Conservation (phyloP, 768 basidiomycete species). For the Tephrocybe sp. region DNA sequence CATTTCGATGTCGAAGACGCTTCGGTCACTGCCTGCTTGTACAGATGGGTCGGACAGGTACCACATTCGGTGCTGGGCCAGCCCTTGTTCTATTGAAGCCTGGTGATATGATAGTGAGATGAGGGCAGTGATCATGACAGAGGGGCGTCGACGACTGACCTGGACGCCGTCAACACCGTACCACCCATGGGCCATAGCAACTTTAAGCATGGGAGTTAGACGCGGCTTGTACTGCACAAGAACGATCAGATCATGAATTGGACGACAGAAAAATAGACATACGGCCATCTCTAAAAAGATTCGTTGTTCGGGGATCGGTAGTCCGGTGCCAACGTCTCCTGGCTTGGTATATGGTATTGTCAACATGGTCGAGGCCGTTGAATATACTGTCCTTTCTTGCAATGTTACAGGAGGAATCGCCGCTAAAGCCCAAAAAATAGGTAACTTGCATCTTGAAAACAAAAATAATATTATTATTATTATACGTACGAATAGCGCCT, state of each 20-base stretch:
- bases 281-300: slow-evolving; percentile 35
- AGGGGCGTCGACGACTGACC: slow-evolving; percentile 4
- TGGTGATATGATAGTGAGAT: slow-evolving; percentile 6
- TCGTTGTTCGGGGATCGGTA: slow-evolving; percentile 26
- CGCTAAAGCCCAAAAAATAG: slow-evolving; percentile 3
- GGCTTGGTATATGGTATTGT: slow-evolving; percentile 27
- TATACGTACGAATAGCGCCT: slow-evolving; percentile 31
- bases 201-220: slow-evolving; percentile 28
- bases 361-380: slow-evolving; percentile 26
- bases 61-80: slow-evolving; percentile 40
- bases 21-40: slow-evolving; percentile 14
- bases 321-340: slow-evolving; percentile 5
- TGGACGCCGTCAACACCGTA: slow-evolving; percentile 28
- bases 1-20: slow-evolving; percentile 10
- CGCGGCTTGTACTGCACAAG: slow-evolving; percentile 27
- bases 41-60: slow-evolving; percentile 12
- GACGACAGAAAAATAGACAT: background rate
- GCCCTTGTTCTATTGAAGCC: slow-evolving; percentile 35
- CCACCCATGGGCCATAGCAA: slow-evolving; percentile 33
- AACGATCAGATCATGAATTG: background rate
- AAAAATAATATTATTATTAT: background rate
- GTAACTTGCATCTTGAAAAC: background rate
- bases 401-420: slow-evolving; percentile 25
- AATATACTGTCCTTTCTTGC: slow-evolving; percentile 31
- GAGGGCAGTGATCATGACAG: background rate